Base-by-base conservation (phyloP, 148 eudicot species). In the Polygonum maritimum region DNA sequence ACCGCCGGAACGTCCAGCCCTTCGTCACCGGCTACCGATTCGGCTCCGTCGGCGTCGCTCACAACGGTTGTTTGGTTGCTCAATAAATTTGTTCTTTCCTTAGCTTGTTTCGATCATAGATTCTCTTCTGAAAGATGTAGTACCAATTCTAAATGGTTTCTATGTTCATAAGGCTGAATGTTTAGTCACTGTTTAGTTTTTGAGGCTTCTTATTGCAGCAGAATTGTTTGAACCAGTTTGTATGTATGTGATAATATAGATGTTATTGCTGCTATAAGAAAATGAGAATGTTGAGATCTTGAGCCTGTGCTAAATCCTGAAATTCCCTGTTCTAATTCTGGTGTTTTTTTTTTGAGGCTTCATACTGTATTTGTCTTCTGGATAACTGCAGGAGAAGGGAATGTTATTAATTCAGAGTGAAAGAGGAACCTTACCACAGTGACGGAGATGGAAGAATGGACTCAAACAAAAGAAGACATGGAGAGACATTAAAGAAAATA, bases 391-490 rank as follows among this genome's bases (percentile, higher is more conserved):
- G 74, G 52, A 5, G 98, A 85, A 71, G 88, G 89, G 57, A 94
- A 86, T 83, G 81, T 82, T 58, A 85, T 89, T 2, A 88, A 89
- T 87, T 90, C 97, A 40, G 97, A 94, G 85, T 85, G 31, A 26
- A 26, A 26, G 31, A 26, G 31, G 31, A 26, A 26, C 31, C 31
- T 26, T 26, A 26, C 31, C 31, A 26, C 31, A 26, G 31, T 26
- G 31, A 26, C 1, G 31, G 31, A 26, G 31, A 26, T 26, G 31
- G 31, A 26, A 26, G 31, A 26, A 26, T 26, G 31, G 31, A 26
- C 31, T 26, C 31, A 26, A 26, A 26, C 31, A 26, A 26, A 26
- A 26, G 31, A 26, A 26, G 31, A 26, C 31, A 26, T 26, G 31
- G 31, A 26, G 31, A 26, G 31, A 26, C 31, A 26, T 26, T 26